A percentile compares a stretch with the other conserved stretches of the same genome.
phyloP scores from a whole-genome alignment of 1,284 basidiomycete species.

The Sparassis latifolia region DNA sequence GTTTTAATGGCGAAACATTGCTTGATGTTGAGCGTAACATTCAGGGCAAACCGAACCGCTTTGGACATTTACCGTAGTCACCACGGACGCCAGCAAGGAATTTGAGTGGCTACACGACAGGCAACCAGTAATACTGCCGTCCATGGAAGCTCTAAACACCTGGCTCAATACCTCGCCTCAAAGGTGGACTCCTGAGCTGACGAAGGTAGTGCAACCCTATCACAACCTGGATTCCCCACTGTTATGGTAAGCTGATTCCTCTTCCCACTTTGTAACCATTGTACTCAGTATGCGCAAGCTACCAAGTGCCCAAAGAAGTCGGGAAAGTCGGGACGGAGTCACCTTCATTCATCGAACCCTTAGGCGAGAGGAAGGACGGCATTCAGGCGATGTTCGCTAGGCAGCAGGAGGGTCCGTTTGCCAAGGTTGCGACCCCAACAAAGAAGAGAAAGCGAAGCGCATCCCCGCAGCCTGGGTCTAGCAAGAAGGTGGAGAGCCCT shows the following conservation, averaged over 20 bases:
- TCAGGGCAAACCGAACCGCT: constrained; percentile 52
- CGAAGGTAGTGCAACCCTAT: constrained; percentile 64
- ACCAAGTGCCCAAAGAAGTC: constrained; percentile 85
- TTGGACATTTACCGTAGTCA: constrained; percentile 88
- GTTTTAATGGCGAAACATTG: background rate
- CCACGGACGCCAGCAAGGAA: constrained; percentile 65
- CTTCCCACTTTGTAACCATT: background rate
- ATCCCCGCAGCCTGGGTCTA: constrained; percentile 7
- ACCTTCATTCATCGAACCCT: constrained; percentile 75
- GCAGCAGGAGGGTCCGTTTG: constrained; percentile 29
- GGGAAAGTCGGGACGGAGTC: constrained; percentile 88
- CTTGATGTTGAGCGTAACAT: background rate
- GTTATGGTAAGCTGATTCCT: constrained; percentile 49
- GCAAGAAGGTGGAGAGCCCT: constrained; percentile 1
- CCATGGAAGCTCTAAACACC: constrained; percentile 47
- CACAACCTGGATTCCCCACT: constrained; percentile 47
- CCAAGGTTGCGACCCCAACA: background rate
- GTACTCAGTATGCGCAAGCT: constrained; percentile 39
- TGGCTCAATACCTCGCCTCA: constrained; percentile 80
- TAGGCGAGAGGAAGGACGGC: constrained; percentile 78
- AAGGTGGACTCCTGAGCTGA: constrained; percentile 56
- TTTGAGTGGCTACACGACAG: constrained; percentile 85
- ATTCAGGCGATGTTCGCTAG: constrained; percentile 85
- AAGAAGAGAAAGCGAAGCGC: constrained; percentile 13
- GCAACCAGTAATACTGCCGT: constrained; percentile 83